Base-by-base conservation (phyloP, 2,329 filamentous ascomycete species). In the Pestalotiopsis sp. region DNA sequence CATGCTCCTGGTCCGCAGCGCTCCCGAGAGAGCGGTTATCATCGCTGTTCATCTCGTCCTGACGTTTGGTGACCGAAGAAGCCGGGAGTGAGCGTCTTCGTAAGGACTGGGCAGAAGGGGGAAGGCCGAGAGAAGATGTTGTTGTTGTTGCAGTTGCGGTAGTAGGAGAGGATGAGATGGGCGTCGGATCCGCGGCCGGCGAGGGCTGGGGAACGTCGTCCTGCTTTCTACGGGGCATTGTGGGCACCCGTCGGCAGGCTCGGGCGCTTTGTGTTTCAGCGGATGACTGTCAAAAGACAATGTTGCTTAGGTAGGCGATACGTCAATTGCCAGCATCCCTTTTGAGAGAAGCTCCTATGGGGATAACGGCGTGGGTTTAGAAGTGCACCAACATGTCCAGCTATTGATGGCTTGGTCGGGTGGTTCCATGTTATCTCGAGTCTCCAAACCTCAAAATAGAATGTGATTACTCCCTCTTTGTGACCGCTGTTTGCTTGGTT, bases 191-290 rank as follows among this genome's bases (percentile, higher is more conserved):
- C 23, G 20, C 66, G 9, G 61, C 41, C 66, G 36, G 66, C n/a
- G 41, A 38, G 23, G 58, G 31, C 20, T 56, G 31, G 5, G 59
- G 31, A 36, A 36, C 25, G 2, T 59, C 59, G 13, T 63, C 49
- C 31, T 59, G 23, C 39, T 45, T 61, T 39, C 23, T 41, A 62
- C 66, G 66, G 66, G 66, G 38, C 66, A 67, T 67, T 58, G 66
- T 67, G 66, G 66, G 39, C 66, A 67, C 66, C 31, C 20, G 52
- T 23, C 45, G 45, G 45, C 45, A 52, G 45, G 45, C 17, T 52
- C 45, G 45, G 45, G 45, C 6, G 45, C 36, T 36, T 14, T 39
- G 59, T 39, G 31, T 62, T 62, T 62, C 59, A 62, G 27, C 27
- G 31, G 59, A 14, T 27, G 36, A 12, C 17, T 52, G 13, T 12